Conservation (phyloP, 768 basidiomycete genomes). For the Neoboletus subvelutipes region DNA sequence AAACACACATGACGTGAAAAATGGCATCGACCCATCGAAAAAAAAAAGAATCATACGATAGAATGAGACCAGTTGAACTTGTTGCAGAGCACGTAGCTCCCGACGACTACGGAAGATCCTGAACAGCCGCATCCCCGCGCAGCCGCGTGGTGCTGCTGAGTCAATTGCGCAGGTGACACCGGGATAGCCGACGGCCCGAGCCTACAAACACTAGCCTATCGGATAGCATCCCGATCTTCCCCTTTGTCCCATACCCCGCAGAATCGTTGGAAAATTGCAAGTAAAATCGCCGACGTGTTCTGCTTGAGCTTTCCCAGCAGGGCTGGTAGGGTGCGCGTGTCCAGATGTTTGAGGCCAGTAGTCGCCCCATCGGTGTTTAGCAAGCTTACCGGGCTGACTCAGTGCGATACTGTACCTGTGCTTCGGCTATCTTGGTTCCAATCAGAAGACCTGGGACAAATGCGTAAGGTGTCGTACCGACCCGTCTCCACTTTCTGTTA, state of each 20-base stretch:
- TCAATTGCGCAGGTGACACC: neutral
- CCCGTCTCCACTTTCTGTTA: neutral
- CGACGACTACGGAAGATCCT: constrained; percentile 20
- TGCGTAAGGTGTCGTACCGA: neutral
- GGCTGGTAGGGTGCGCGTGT: neutral
- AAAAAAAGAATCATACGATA: neutral
- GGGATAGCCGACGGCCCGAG: constrained; percentile 10
- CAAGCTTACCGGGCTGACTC: constrained; percentile 21
- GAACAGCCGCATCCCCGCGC: constrained; percentile 4
- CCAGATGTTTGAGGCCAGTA: neutral
- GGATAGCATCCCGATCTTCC: neutral
- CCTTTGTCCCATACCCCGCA: neutral
- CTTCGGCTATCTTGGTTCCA: neutral
- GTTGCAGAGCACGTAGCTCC: neutral
- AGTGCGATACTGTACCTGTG: constrained; percentile 3
- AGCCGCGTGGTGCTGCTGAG: constrained; percentile 6
- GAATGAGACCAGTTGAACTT: neutral
- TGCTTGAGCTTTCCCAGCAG: neutral
- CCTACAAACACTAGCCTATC: constrained; percentile 13
- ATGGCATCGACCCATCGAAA: neutral
- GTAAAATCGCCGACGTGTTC: neutral
- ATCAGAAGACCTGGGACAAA: constrained; percentile 3
- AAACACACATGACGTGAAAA: neutral
- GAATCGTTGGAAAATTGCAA: neutral
- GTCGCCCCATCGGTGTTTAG: constrained; percentile 9